These are phyloP conservation scores for Lizonia empirigonia DNA, from an alignment of 2,329 filamentous ascomycete genomes.

Conservation along the genomic window DNA sequence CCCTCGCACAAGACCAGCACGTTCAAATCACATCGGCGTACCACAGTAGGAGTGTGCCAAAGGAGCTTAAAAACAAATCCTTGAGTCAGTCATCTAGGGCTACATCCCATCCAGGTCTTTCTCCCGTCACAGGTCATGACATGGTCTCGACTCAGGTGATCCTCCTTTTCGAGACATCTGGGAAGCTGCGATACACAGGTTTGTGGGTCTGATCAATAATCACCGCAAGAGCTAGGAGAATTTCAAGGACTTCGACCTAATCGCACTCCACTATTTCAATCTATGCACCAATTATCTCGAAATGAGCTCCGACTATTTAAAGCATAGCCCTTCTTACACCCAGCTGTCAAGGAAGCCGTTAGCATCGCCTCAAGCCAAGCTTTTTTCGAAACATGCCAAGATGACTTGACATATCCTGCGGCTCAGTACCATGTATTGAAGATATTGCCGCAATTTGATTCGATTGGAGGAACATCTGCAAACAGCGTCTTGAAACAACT, in stretches of 20 bases:
- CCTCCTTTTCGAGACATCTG: constrained; percentile 1
- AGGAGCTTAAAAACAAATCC: not conserved
- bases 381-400: constrained; percentile 17
- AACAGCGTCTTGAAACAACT: constrained; percentile 4
- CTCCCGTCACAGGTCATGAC: not conserved
- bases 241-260: not conserved
- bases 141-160: constrained; percentile 1
- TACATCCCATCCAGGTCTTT: not conserved
- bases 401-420: constrained; percentile 5
- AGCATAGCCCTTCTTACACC: not conserved
- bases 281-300: not conserved
- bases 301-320: constrained; percentile 1
- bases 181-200: not conserved
- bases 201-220: constrained; percentile 9
- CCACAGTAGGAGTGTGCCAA: too few relatives aligned
- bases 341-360: not conserved
- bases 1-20: too few relatives aligned
- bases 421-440: not conserved
- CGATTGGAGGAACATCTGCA: constrained; percentile 16
- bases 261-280: constrained; percentile 9
- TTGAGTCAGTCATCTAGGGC: not conserved
- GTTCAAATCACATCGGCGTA: too few relatives aligned
- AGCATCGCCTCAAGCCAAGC: constrained; percentile 7
- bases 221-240: constrained; percentile 19
- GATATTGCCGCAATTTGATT: not conserved